Evolutionary conservation across 805 yeast species (phyloP), one percentile per base, ranked within the genome.

Genomic region (Cyberlindnera sargentensis): DNA sequence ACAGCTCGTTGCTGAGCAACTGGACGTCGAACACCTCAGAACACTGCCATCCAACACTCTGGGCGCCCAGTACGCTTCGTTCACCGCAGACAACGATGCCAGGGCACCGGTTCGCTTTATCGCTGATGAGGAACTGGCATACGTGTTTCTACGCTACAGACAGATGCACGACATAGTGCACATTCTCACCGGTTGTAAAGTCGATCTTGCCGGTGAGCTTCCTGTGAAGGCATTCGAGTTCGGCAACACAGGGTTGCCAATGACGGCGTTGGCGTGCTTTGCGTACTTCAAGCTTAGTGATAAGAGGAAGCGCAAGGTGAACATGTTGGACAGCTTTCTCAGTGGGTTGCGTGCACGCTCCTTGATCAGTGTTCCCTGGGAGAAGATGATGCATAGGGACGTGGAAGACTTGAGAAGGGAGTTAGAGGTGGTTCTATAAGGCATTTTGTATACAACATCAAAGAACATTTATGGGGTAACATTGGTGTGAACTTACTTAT

Each of bases 101-200:
- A 72, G 99, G 53, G 89, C 83, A 3, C 83, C 88, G 1, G 98
- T 93, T 8, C 78, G 78, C 47, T 93, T 78, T 63, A 87, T 93
- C 36, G 90, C 86, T 49, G 89, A 93, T 58, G 90, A 86, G 36
- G 95, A 88, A 56, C 75, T 87, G 51, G 96, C 96, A 1, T 93
- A 83, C 58, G 83, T 91, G n/a, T 88, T 81, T 70, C 95, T 88
- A 61, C 70, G 99, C 54, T 93, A 91, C 61, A 76, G 99, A 42
- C 98, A 93, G 61, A 90, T 96, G 59, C 99, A 93, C 58, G 99
- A 93, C 59, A 93, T 93, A 57, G 91, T 89, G 60, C 99, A 93
- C 60, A 86, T 98, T 1, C 72, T 93, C 28, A 84, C 95, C 0
- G 91, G 95, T 11, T 71, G 87, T 40, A 98, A 98, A 0, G 85